Base-by-base conservation (phyloP, 805 yeast genomes). In the fission yeast (Schizosaccharomyces pombe) region DNA sequence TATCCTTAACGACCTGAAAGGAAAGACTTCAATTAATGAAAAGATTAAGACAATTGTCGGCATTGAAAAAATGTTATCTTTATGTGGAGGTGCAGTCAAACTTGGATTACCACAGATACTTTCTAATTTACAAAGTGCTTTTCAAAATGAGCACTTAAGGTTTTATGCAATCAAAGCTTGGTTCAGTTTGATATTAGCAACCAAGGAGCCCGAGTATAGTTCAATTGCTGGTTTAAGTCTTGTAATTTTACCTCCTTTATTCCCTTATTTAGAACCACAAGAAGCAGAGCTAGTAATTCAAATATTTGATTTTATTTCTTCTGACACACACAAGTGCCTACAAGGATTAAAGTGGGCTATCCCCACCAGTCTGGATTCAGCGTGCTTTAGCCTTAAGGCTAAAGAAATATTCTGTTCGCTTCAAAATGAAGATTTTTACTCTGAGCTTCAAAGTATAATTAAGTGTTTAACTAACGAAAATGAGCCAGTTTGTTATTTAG, bases 51-150 rank as follows among this genome's bases (percentile, higher is more conserved):
- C 89, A 1, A 71, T 89, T 2, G 70, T 77, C 55, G 95, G 95
- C 0, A 74, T 89, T 31, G 76, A 79, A 39, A 76, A 80, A 56
- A 66, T 89, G 26, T 76, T 83, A 5, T 70, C 72, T 47, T 65
- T 77, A 1, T 68, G 77, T 1, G 73, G 74, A 4, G 68, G 72
- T 28, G 70, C 78, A 14, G 75, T 82, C 31, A 74, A 77, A 3
- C 75, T 82, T 1, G 84, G 85, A 0, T 65, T 82, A 34, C 93
- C 95, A 0, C 97, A 87, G 63, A 76, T 89, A 3, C 80, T 85
- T 57, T 82, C 94, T 1, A 82, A 94, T 60, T 67, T 89, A 11
- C 95, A 85, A 62, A 78, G 86, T 1, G 80, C 89, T 0, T 65
- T 87, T 24, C 86, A 80, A 40, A 74, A 73, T 19, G 67, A 72